Evolutionary conservation across 495 filamentous ascomycete genomes (phyloP).

Genomic region (Neurospora sp.): DNA sequence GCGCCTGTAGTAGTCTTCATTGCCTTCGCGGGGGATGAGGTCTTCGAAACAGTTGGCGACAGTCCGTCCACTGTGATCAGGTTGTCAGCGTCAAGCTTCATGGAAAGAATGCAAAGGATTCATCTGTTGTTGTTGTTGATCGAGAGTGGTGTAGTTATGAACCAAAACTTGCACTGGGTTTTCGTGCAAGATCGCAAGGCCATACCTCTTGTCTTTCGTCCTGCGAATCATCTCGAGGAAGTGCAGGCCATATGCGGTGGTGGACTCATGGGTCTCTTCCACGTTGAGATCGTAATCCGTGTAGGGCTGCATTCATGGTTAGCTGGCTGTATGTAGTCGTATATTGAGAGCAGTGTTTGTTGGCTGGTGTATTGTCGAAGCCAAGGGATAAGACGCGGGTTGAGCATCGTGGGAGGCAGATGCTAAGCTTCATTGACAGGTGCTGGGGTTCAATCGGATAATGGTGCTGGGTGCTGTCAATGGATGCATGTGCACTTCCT

Average conservation of each 20-base stretch:
- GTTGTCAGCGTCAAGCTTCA: conserved; percentile 6
- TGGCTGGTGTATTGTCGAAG: background rate
- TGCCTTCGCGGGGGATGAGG: conserved; percentile 50
- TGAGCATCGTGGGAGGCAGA: background rate
- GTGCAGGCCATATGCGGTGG: conserved; percentile 54
- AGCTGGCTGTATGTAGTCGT: background rate
- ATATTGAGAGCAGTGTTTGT: background rate
- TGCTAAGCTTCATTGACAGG: background rate
- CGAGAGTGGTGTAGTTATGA: background rate
- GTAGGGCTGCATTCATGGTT: conserved; percentile 14
- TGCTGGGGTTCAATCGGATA: background rate
- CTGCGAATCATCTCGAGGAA: conserved; percentile 55
- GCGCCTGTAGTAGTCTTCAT: conserved; percentile 64
- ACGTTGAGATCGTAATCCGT: conserved; percentile 30
- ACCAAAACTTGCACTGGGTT: background rate
- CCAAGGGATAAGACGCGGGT: background rate
- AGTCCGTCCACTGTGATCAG: conserved; percentile 45
- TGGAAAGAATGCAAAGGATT: background rate
- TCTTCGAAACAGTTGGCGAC: conserved; percentile 64
- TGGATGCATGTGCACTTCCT: background rate
- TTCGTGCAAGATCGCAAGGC: background rate
- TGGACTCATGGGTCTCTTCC: conserved; percentile 50
- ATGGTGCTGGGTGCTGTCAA: background rate
- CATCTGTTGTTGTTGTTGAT: background rate
- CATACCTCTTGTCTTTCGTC: conserved; percentile 64